phyloP scores from a whole-genome alignment of 805 yeast species.

The Teunomyces aglyptinius region DNA sequence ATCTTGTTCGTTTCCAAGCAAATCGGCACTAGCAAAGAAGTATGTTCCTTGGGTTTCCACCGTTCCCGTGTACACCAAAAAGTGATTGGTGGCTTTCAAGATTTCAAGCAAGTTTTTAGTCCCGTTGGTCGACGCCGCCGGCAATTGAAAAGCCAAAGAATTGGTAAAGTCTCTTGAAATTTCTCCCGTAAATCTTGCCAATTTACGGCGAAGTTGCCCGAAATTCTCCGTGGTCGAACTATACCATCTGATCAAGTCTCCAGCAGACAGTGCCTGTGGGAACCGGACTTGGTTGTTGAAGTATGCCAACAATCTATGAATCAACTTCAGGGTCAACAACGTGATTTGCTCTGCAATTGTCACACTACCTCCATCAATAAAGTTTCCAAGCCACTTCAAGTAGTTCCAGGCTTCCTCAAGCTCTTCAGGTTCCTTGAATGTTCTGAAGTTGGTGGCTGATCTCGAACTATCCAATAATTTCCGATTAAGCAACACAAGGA shows the following conservation, averaged over 20 bases:
- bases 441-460: constrained; percentile 61
- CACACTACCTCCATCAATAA: constrained; percentile 76
- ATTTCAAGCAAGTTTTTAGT: constrained; percentile 52
- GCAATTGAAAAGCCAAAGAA: constrained; percentile 58
- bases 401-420: constrained; percentile 79
- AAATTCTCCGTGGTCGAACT: constrained; percentile 65
- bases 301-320: constrained; percentile 66
- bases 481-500: constrained; percentile 66
- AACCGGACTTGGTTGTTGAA: constrained; percentile 64
- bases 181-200: constrained; percentile 71
- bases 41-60: constrained; percentile 76
- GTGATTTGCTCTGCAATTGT: constrained; percentile 78
- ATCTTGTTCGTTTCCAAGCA: constrained; percentile 41
- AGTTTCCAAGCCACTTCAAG: constrained; percentile 72
- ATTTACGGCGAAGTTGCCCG: constrained; percentile 75
- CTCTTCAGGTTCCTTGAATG: constrained; percentile 90
- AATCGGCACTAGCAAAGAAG: constrained; percentile 68
- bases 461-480: constrained; percentile 78
- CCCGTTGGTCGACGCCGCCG: constrained; percentile 39
- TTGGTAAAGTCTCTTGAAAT: constrained; percentile 72
- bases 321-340: constrained; percentile 60
- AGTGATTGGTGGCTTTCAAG: constrained; percentile 68
- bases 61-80: constrained; percentile 70
- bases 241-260: constrained; percentile 58
- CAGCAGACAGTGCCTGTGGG: constrained; percentile 49